A percentile compares a stretch with the other conserved stretches of the same genome.
Evolutionary conservation across 352 stramenopile genomes (phyloP).

Genomic region (Phytophthora pseudosyringae): DNA sequence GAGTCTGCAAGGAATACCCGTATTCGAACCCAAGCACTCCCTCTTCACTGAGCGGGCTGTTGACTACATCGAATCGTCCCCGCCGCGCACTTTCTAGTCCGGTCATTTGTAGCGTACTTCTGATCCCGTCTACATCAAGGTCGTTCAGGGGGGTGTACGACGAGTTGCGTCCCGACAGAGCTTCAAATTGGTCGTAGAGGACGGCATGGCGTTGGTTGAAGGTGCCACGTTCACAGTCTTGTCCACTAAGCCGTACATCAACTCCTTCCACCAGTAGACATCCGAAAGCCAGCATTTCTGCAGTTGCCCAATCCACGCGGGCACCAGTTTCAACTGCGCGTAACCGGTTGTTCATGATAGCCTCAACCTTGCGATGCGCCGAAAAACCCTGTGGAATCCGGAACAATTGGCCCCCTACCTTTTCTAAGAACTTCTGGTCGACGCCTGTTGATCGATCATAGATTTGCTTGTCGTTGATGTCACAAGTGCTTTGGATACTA

Average conservation of each 20-base stretch:
- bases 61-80: constrained; percentile 79
- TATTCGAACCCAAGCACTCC: constrained; percentile 90
- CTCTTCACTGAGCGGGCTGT: constrained; percentile 84
- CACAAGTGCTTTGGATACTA: constrained; percentile 13
- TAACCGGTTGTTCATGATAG: constrained; percentile 87
- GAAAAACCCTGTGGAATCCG: constrained; percentile 83
- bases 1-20: constrained; percentile 85
- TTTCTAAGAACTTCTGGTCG: constrained; percentile 72
- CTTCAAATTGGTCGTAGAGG: constrained; percentile 88
- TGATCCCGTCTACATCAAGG: constrained; percentile 54
- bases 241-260: constrained; percentile 85
- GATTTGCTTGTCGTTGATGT: constrained; percentile 37
- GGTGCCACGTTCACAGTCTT: constrained; percentile 91
- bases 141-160: constrained; percentile 96
- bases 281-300: constrained; percentile 88
- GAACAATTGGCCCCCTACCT: constrained; percentile 80
- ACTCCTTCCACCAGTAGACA: constrained; percentile 86
- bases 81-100: constrained; percentile 48
- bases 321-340: constrained; percentile 81
- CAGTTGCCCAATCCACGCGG: constrained; percentile 89
- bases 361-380: constrained; percentile 86
- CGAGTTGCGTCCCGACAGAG: constrained; percentile 76
- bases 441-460: constrained; percentile 73
- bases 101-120: constrained; percentile 44
- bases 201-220: constrained; percentile 92